Percentiles rank a stretch among this genome's conserved stretches.
Conservation (phyloP, 805 yeast species). For the Teunomyces barrocoloradensis region DNA sequence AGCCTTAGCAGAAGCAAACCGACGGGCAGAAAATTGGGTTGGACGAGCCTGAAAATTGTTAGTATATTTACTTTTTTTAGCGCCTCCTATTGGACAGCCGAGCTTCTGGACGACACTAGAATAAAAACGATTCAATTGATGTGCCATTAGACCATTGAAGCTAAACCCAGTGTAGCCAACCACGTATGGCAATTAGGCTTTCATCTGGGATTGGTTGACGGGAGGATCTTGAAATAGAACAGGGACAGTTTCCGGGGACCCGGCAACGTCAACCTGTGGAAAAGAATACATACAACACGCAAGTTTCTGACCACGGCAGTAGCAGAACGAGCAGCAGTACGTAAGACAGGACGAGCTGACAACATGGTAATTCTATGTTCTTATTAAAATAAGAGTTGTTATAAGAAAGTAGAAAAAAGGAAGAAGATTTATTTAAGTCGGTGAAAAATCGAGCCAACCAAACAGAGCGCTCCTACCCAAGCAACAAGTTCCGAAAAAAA, state of each 20-base stretch:
- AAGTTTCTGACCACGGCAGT: conserved; percentile 32
- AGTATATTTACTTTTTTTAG: conserved; percentile 18
- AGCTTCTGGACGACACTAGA: not conserved
- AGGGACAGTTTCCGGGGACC: not conserved
- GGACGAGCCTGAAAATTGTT: conserved; percentile 65
- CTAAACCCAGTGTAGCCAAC: not conserved
- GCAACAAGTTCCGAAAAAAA: conserved; percentile 6
- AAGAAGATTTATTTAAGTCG: conserved; percentile 8
- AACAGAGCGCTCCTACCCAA: conserved; percentile 3
- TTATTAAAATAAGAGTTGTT: conserved; percentile 16
- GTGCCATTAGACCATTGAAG: not conserved
- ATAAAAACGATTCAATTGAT: not conserved
- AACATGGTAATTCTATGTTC: conserved; percentile 50
- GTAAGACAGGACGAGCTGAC: conserved; percentile 81
- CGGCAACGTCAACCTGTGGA: not conserved
- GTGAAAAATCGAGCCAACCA: conserved; percentile 6
- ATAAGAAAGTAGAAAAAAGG: conserved; percentile 9
- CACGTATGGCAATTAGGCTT: not conserved
- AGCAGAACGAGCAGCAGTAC: conserved; percentile 81
- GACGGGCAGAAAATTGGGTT: conserved; percentile 57
- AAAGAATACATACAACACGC: conserved; percentile 26
- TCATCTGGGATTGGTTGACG: not conserved
- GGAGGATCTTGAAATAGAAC: not conserved
- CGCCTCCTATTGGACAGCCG: conserved; percentile 1
- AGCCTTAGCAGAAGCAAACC: conserved; percentile 95